Evolutionary conservation across 495 filamentous ascomycete genomes (phyloP), one percentile per base, ranked within the genome.

Genomic region (Aspergillus campestris): DNA sequence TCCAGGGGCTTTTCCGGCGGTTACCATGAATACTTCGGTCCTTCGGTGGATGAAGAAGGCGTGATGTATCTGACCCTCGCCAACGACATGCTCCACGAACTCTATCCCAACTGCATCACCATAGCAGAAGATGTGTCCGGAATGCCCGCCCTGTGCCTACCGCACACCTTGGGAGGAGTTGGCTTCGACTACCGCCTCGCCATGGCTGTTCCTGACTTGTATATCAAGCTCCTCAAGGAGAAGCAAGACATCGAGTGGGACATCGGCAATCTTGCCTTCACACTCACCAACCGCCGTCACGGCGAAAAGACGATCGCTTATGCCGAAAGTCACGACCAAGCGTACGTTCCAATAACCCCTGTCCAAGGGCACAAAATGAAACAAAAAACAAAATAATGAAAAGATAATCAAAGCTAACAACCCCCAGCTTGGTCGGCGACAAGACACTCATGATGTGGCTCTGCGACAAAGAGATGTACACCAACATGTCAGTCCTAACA

Each of bases 251-350:
- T 82, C 53, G 86, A 95, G 7, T 98, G 92, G 92, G 87, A 97
- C 56, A 86, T 98, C 56, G 83, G 79, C 31, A 82, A 75, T 49
- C 83, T 98, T 44, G 77, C 80, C 56, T 88, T 81, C 65, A 95
- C 87, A 29, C 73, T 98, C 24, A 94, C 86, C 33, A 95, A 98
- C 67, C 78, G 92, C 31, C 81, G 92, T 12, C 85, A 97, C 58
- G 92, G 91, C 40, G 92, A 98, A 69, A 97, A 97, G 75, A 97
- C 92, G 6, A 97, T 98, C 53, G 94, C 92, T 10, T 98, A 98
- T 64, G 86, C 85, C 41, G 92, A 98, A 64, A 90, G 84, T 57
- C 92, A 98, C 61, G 92, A 98, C 56, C 92, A 98, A 81, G 94
- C 92, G 89, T 95, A 80, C 70, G 87, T 76, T 28, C 31, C 34